Conservation (phyloP, 2,329 filamentous ascomycete genomes). For the Talaromyces marneffei region DNA sequence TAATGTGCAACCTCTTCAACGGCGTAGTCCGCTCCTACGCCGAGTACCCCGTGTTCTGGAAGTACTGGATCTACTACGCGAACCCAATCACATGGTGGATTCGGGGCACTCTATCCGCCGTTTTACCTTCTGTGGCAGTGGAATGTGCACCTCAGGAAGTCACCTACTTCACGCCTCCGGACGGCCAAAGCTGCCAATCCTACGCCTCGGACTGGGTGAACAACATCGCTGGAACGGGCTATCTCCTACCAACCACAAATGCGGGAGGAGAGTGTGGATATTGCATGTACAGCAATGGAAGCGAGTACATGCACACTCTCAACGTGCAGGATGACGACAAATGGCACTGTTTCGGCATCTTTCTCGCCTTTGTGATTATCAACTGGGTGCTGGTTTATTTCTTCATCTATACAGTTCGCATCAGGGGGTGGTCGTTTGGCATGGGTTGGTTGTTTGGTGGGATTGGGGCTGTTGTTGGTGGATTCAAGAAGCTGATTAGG, state of each 20-base stretch:
- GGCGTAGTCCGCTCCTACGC: conserved; percentile 66
- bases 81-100: conserved; percentile 69
- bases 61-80: conserved; percentile 64
- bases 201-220: conserved; percentile 51
- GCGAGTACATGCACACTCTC: conserved; percentile 59
- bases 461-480: conserved; percentile 38
- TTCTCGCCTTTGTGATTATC: conserved; percentile 62
- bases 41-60: conserved; percentile 63
- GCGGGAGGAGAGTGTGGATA: conserved; percentile 54
- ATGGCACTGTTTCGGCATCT: conserved; percentile 68
- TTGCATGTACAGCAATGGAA: conserved; percentile 61
- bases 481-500: conserved; percentile 8
- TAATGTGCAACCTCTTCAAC: conserved; percentile 71
- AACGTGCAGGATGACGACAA: conserved; percentile 56
- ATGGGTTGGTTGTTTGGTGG: conserved; percentile 53
- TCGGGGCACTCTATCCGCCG: conserved; percentile 61
- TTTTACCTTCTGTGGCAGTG: conserved; percentile 48
- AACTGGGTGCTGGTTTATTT: conserved; percentile 71
- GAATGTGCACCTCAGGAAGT: conserved; percentile 53
- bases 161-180: conserved; percentile 60
- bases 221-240: conserved; percentile 48
- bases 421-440: conserved; percentile 66
- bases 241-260: conserved; percentile 55
- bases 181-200: conserved; percentile 56
- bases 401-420: conserved; percentile 68